phyloP scores from a whole-genome alignment of 768 basidiomycete genomes.

The Russula foetens region DNA sequence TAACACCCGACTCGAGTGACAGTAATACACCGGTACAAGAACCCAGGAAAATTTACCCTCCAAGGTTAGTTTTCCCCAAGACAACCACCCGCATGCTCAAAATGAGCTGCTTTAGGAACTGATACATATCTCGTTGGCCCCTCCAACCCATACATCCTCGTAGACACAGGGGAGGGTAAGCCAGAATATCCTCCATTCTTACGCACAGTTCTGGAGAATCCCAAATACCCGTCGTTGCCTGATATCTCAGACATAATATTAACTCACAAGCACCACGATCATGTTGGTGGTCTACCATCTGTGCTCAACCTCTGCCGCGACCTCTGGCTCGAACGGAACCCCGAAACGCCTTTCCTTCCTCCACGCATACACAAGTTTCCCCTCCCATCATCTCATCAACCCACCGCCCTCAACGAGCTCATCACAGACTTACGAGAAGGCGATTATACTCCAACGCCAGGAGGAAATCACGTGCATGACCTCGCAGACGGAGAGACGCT shows the following conservation, averaged over 20 bases:
- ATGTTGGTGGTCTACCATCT: constrained; percentile 64
- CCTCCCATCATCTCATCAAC: constrained; percentile 25
- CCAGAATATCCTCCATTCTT: constrained; percentile 62
- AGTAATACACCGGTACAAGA: constrained; percentile 35
- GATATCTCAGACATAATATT: constrained; percentile 84
- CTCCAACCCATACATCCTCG: constrained; percentile 61
- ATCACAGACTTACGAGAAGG: constrained; percentile 35
- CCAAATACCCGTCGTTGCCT: constrained; percentile 34
- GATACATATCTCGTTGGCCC: constrained; percentile 82
- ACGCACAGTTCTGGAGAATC: constrained; percentile 45
- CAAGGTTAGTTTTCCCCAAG: constrained; percentile 46
- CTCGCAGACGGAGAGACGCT: constrained; percentile 50
- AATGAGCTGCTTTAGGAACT: constrained; percentile 46
- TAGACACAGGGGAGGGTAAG: constrained; percentile 78
- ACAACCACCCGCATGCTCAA: not conserved
- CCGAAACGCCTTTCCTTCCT: constrained; percentile 41
- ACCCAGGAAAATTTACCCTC: constrained; percentile 82
- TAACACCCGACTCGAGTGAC: not conserved
- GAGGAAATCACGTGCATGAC: constrained; percentile 45
- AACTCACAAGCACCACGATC: constrained; percentile 88
- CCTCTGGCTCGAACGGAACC: constrained; percentile 47
- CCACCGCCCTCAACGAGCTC: constrained; percentile 34
- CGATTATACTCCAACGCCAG: constrained; percentile 37
- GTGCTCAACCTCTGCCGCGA: constrained; percentile 58
- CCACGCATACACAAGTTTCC: constrained; percentile 75